phyloP scores from a whole-genome alignment of 1,284 basidiomycete species.

The Trametes pubescens region DNA sequence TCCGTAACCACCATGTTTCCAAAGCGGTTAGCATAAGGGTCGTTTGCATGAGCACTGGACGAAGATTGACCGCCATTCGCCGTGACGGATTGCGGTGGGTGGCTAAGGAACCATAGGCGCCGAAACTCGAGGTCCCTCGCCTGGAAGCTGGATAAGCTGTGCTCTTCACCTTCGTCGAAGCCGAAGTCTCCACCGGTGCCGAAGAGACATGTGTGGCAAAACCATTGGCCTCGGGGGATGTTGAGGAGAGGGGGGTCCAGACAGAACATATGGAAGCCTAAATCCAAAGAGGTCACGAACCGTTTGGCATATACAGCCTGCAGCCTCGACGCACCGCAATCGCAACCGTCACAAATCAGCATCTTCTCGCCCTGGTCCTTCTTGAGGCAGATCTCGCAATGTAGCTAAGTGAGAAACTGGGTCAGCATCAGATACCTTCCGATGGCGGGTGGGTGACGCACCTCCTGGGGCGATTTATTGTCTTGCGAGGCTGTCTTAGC shows the following conservation, averaged over 20 bases:
- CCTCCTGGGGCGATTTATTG: constrained; percentile 34
- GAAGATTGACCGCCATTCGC: constrained; percentile 27
- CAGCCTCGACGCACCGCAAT: constrained; percentile 73
- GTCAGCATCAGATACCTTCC: neutral
- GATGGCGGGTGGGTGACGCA: constrained; percentile 17
- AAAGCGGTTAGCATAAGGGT: constrained; percentile 59
- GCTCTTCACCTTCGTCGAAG: constrained; percentile 98
- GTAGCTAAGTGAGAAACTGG: constrained; percentile 50
- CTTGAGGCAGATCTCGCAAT: constrained; percentile 91
- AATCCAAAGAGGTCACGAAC: constrained; percentile 20
- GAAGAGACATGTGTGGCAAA: constrained; percentile 92
- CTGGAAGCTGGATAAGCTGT: constrained; percentile 92
- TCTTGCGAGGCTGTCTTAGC: constrained; percentile 24
- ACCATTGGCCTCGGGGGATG: constrained; percentile 96
- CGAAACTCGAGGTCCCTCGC: constrained; percentile 91
- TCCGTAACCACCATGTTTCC: constrained; percentile 81
- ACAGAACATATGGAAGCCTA: constrained; percentile 97
- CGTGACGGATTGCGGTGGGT: constrained; percentile 59
- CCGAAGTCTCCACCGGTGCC: constrained; percentile 98
- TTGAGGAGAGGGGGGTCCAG: constrained; percentile 87
- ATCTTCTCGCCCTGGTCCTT: constrained; percentile 91
- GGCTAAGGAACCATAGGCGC: constrained; percentile 85
- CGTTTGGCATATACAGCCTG: constrained; percentile 3
- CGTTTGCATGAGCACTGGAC: constrained; percentile 19
- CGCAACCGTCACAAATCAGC: constrained; percentile 97